phyloP scores from a whole-genome alignment of 805 yeast species.

The Candida hispaniensis region DNA sequence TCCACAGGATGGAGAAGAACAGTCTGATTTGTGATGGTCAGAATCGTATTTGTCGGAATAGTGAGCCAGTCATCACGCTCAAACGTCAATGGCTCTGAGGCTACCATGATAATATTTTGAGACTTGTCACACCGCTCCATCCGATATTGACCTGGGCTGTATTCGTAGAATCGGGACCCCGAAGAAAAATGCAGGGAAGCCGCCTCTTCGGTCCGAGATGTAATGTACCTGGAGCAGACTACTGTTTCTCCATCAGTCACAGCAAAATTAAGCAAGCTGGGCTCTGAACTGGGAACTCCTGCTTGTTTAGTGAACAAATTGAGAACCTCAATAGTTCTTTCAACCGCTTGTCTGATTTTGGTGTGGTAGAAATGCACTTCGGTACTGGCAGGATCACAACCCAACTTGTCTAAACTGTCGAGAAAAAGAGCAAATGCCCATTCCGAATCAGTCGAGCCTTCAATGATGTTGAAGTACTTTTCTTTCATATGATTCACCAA shows the following conservation, averaged over 20 bases:
- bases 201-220: constrained; percentile 86
- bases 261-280: constrained; percentile 85
- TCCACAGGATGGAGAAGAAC: constrained; percentile 80
- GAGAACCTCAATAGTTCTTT: constrained; percentile 61
- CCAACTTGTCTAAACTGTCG: constrained; percentile 65
- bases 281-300: constrained; percentile 41
- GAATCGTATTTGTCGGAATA: constrained; percentile 81
- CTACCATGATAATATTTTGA: constrained; percentile 92
- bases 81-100: constrained; percentile 92
- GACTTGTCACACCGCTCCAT: constrained; percentile 91
- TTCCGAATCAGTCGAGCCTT: constrained; percentile 94
- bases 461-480: constrained; percentile 65
- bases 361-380: constrained; percentile 41
- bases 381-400: constrained; percentile 53
- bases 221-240: constrained; percentile 78
- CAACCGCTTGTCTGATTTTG: constrained; percentile 54
- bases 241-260: constrained; percentile 86
- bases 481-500: constrained; percentile 67
- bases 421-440: constrained; percentile 85
- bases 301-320: constrained; percentile 69
- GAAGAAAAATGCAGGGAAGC: constrained; percentile 92
- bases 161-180: constrained; percentile 84
- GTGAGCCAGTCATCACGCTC: constrained; percentile 97
- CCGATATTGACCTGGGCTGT: constrained; percentile 80
- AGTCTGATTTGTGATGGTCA: constrained; percentile 75